Conservation (phyloP, 495 filamentous ascomycete species). For the Aspergillus hancockii region DNA sequence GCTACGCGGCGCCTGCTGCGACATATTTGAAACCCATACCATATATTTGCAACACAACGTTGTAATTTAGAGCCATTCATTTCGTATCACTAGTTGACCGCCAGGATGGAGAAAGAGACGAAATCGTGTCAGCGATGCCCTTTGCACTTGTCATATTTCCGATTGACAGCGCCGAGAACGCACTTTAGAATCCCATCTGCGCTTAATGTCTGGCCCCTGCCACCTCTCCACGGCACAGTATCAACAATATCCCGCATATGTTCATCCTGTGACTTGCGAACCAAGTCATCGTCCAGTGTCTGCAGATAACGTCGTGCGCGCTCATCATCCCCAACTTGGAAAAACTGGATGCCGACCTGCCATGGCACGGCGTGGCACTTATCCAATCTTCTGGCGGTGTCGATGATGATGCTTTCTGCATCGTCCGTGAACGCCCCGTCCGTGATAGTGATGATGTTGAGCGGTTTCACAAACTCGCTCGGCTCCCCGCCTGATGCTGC, state of each 20-base stretch:
- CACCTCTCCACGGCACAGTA: slow-evolving; percentile 73
- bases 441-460: slow-evolving; percentile 94
- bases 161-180: slow-evolving; percentile 64
- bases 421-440: slow-evolving; percentile 88
- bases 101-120: slow-evolving; percentile 17
- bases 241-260: slow-evolving; percentile 88
- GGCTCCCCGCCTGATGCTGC: slow-evolving; percentile 45
- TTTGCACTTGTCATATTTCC: slow-evolving; percentile 32
- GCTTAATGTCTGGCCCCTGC: slow-evolving; percentile 43
- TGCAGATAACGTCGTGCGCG: slow-evolving; percentile 63
- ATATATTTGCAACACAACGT: neutral
- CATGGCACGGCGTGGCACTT: slow-evolving; percentile 68
- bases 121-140: slow-evolving; percentile 18
- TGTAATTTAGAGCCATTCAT: too few species aligned
- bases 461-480: slow-evolving; percentile 60
- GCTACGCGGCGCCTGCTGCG: slow-evolving; percentile 16
- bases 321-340: slow-evolving; percentile 83
- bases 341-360: slow-evolving; percentile 95
- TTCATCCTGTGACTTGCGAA: slow-evolving; percentile 43
- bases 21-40: slow-evolving; percentile 7
- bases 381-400: slow-evolving; percentile 71
- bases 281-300: slow-evolving; percentile 78
- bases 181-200: slow-evolving; percentile 79
- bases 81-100: too few species aligned
- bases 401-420: slow-evolving; percentile 69